These are phyloP conservation scores for Reticulascus tulasneorum DNA, from an alignment of 2,329 filamentous ascomycete genomes.

Conservation along the genomic window DNA sequence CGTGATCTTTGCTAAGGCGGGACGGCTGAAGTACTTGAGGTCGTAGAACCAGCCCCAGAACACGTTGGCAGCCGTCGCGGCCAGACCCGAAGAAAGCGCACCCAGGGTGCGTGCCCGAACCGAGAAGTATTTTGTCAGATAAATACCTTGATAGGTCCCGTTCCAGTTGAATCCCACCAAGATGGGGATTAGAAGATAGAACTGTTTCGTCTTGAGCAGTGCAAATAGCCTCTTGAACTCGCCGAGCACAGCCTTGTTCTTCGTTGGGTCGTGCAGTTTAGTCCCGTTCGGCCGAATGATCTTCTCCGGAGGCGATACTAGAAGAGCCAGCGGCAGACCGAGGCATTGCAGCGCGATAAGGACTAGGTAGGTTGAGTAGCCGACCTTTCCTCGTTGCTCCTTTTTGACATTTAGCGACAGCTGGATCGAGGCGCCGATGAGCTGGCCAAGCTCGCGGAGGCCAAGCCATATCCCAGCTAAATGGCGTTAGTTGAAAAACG, in stretches of 20 bases:
- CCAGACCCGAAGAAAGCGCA: conserved; percentile 40
- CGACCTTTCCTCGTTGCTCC: conserved; percentile 39
- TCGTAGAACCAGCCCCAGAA: conserved; percentile 49
- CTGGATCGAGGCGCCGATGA: conserved; percentile 48
- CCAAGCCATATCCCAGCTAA: conserved; percentile 48
- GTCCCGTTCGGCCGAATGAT: conserved; percentile 34
- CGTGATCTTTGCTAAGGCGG: conserved; percentile 35
- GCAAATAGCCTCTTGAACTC: conserved; percentile 32
- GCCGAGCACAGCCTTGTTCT: conserved; percentile 31
- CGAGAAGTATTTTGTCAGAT: conserved; percentile 49
- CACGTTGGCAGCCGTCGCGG: conserved; percentile 39
- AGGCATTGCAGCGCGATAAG: conserved; percentile 41
- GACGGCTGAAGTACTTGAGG: conserved; percentile 34
- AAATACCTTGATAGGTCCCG: conserved; percentile 46
- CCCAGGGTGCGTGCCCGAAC: conserved; percentile 43
- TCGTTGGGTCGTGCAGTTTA: conserved; percentile 23
- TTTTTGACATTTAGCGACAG: conserved; percentile 43
- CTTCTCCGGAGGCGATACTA: conserved; percentile 41
- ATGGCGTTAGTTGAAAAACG: neutral
- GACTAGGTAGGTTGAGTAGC: conserved; percentile 35
- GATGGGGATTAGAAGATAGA: conserved; percentile 45
- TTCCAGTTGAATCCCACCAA: conserved; percentile 49
- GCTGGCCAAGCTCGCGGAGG: conserved; percentile 47
- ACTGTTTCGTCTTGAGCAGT: conserved; percentile 37
- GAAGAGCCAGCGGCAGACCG: conserved; percentile 38